Percentiles rank a stretch among this genome's conserved stretches.
phyloP scores from a whole-genome alignment of 179 eudicot genomes.

The Beta macrorhiza region DNA sequence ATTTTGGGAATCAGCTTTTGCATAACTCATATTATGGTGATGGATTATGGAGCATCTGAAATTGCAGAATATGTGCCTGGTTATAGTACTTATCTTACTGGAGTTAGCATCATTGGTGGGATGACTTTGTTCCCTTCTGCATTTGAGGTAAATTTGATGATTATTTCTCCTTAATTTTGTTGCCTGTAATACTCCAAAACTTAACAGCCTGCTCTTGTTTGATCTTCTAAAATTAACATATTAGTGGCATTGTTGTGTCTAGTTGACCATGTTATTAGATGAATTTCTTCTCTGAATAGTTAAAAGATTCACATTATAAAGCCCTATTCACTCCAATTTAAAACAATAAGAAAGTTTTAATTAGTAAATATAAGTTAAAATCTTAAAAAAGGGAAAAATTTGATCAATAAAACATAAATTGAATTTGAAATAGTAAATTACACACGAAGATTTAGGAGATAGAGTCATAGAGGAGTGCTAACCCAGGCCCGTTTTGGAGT shows the following conservation, averaged over 20 bases:
- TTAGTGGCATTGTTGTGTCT: neutral
- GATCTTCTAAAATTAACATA: neutral
- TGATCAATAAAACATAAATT: too few species aligned
- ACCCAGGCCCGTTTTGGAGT: too few species aligned
- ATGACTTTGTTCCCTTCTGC: slow-evolving; percentile 45
- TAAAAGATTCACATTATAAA: too few species aligned
- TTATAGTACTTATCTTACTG: slow-evolving; percentile 42
- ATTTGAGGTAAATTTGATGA: slow-evolving; percentile 34
- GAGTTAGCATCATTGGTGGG: slow-evolving; percentile 47
- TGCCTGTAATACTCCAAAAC: too few species aligned
- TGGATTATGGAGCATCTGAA: slow-evolving; percentile 41
- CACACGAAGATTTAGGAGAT: too few species aligned
- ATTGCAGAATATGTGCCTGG: slow-evolving; percentile 42
- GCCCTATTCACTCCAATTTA: too few species aligned
- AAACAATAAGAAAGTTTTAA: too few species aligned
- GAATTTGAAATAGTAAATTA: too few species aligned
- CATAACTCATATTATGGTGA: slow-evolving; percentile 32
- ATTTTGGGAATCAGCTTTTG: slow-evolving; percentile 23
- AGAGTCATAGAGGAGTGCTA: too few species aligned
- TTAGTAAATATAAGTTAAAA: too few species aligned
- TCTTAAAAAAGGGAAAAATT: too few species aligned
- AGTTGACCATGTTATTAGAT: neutral
- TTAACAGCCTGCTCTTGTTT: neutral
- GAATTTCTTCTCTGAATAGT: too few species aligned
- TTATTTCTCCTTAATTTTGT: neutral